Conservation (phyloP, 495 filamentous ascomycete genomes). For the Penicillium cinerascens region DNA sequence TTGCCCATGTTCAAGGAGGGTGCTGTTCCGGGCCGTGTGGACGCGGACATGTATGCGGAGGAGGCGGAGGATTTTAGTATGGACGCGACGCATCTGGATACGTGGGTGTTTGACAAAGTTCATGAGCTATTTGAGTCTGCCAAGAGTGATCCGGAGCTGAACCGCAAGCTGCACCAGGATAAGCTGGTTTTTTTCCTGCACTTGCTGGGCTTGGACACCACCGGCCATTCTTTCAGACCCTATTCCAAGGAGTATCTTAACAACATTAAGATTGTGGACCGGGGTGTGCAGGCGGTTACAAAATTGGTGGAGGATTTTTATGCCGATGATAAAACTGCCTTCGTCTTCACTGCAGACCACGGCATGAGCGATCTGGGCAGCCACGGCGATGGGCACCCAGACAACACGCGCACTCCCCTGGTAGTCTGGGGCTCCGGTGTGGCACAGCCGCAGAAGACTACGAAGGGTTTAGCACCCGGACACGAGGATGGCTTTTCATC, state of each 20-base stretch:
- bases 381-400: constrained; percentile 95
- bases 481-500: constrained; percentile 91
- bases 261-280: constrained; percentile 92
- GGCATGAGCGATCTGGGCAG: constrained; percentile 99
- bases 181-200: constrained; percentile 96
- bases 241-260: constrained; percentile 94
- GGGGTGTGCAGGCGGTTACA: constrained; percentile 79
- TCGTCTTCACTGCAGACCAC: constrained; percentile 96
- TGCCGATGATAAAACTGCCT: constrained; percentile 86
- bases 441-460: constrained; percentile 62
- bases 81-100: constrained; percentile 78
- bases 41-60: constrained; percentile 76
- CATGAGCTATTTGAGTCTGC: constrained; percentile 82
- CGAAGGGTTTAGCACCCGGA: constrained; percentile 57
- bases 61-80: constrained; percentile 87
- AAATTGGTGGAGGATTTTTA: constrained; percentile 87
- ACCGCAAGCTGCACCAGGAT: constrained; percentile 71
- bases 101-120: constrained; percentile 94
- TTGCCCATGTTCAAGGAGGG: constrained; percentile 95
- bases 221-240: constrained; percentile 81
- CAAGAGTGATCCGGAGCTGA: constrained; percentile 68
- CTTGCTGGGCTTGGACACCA: constrained; percentile 92
- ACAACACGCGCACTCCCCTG: constrained; percentile 93
- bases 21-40: constrained; percentile 80
- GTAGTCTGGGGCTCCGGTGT: constrained; percentile 95